These are phyloP conservation scores for Metroxylon sagu DNA, from an alignment of 176 grass and related monocot species.

Conservation along the genomic window DNA sequence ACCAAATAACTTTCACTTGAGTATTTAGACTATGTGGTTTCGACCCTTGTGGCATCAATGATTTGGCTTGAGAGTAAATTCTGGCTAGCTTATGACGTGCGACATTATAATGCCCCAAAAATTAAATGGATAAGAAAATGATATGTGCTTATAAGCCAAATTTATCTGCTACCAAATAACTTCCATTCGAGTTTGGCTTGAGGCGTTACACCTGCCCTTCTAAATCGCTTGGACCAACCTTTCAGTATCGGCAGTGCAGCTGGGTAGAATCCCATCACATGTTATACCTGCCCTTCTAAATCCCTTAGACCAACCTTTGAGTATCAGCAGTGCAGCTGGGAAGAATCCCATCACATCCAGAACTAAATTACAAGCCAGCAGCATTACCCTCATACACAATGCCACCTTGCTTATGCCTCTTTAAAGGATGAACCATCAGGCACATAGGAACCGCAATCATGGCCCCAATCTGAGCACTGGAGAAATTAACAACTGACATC, in stretches of 20 bases:
- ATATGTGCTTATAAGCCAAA: no score
- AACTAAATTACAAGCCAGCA: constrained; percentile 41
- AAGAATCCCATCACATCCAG: constrained; percentile 53
- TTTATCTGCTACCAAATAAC: no score
- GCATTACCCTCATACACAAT: constrained; percentile 20
- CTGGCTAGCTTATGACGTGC: no score
- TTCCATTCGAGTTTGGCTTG: no score
- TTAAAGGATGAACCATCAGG: constrained; percentile 46
- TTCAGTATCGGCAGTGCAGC: constrained; percentile 35
- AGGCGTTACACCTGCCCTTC: no score
- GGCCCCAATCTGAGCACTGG: constrained; percentile 75
- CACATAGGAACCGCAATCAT: constrained; percentile 77
- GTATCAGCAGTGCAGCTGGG: constrained; percentile 37
- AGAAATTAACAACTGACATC: constrained; percentile 96
- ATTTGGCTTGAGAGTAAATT: no score
- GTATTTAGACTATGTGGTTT: no score
- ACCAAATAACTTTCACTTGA: no score
- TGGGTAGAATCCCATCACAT: constrained; percentile 54
- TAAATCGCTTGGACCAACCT: constrained; percentile 29
- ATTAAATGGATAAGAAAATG: no score
- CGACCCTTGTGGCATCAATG: no score
- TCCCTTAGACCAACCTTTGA: constrained; percentile 34
- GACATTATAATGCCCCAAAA: no score
- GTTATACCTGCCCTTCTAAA: constrained; percentile 18
- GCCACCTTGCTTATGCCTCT: constrained; percentile 25